Evolutionary conservation across 495 filamentous ascomycete species (phyloP), one percentile per base, ranked within the genome.

Genomic region (Extremus antarcticus): DNA sequence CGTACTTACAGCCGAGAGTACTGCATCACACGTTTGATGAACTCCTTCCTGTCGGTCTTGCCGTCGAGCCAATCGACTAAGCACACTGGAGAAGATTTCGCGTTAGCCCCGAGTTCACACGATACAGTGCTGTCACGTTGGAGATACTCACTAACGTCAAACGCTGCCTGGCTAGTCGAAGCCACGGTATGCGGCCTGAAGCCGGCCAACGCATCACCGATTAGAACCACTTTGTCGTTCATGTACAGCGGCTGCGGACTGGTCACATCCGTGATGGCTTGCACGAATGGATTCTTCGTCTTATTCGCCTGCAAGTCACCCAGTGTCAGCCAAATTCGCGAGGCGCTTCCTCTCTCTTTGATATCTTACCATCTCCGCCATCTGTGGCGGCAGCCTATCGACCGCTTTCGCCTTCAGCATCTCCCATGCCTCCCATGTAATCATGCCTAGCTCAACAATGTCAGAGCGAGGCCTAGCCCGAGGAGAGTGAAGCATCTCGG

Each of bases 171-270:
- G 25, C 54, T 58, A 2, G 61, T 61, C n/a, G 46, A 51, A 2
- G 61, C 74, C 9, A 73, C 75, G 1, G 76, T 79, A 54, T 81
- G 78, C 19, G 79, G 79, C 16, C 78, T 64, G 48, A 83, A 78
- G 1, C 73, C 73, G 0, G 76, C 77, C 13, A 81, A 53, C 25
- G 78, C 78, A 64, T 83, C 79, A 20, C 78, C 78, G 4, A 81
- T 66, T 32, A 81, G 60, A 25, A 80, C 65, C 0, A 81, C 68
- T 59, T 73, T 77, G 0, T 73, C 77, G 50, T 63, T 62, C 19
- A 76, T 55, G 50, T 74, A 80, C 50, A 72, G 66, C 41, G 73
- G 66, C 29, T 67, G 51, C 0, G 74, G 69, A 23, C 68, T 69
- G 8, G 78, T 61, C 13, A 76, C 73, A 51, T 81, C 78, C 11